These are phyloP conservation scores for Ascochyta lentis DNA, from an alignment of 2,329 filamentous ascomycete species.

Conservation along the genomic window DNA sequence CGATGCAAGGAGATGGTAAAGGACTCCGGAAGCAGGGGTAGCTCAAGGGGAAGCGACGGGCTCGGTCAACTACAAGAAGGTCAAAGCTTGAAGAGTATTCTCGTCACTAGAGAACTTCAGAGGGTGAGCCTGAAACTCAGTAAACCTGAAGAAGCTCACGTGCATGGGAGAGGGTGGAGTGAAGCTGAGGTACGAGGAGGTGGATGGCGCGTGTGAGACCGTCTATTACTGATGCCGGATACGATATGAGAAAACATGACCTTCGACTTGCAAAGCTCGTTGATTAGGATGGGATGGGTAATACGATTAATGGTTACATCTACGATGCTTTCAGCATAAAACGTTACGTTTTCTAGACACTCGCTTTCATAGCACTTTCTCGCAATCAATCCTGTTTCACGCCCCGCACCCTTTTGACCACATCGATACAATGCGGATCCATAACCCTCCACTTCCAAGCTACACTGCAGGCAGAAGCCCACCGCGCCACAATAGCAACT, in stretches of 20 bases:
- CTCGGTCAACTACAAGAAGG: constrained; percentile 13
- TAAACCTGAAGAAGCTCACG: constrained; percentile 22
- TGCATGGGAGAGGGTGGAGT: constrained; percentile 26
- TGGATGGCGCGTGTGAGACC: constrained; percentile 11
- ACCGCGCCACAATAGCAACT: background rate
- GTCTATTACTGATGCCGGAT: no score
- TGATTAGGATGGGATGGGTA: constrained; percentile 1
- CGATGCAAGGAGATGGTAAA: constrained; percentile 27
- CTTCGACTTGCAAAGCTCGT: background rate
- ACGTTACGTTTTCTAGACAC: background rate
- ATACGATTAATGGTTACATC: background rate
- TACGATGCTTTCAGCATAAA: background rate
- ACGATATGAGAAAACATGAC: no score
- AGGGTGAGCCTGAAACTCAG: constrained; percentile 28
- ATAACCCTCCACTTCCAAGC: background rate
- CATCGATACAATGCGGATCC: background rate
- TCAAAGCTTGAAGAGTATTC: constrained; percentile 29
- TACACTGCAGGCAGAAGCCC: background rate
- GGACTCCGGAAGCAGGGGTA: constrained; percentile 6
- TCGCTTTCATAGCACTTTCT: background rate
- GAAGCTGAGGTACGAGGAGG: constrained; percentile 25
- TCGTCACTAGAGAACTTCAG: constrained; percentile 32
- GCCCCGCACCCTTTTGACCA: background rate
- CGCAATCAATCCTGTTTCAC: background rate
- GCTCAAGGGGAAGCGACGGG: constrained; percentile 18